Evolutionary conservation across 2,329 filamentous ascomycete species (phyloP), one percentile per base, ranked within the genome.

Genomic region (Aaosphaeria pasadenensis): DNA sequence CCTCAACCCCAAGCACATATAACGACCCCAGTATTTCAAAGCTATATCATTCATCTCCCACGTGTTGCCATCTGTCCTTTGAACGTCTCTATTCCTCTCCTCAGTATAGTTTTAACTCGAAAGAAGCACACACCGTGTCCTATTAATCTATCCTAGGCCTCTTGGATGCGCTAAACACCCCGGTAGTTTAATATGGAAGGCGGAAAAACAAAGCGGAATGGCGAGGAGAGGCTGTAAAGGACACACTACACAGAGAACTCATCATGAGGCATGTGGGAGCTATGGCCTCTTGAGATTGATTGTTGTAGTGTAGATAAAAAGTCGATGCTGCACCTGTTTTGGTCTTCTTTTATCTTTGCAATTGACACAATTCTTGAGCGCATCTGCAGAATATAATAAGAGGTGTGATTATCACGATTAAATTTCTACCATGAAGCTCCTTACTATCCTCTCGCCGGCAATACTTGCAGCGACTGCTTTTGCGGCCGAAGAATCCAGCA

Each of bases 371-470:
- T 24, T 24, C 17, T 24, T 24, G 17, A 24, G 17, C 3, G 17
- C 17, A 24, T 24, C 17, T 24, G 17, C 3, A 3, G 17, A 24
- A 24, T 3, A 24, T 24, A 24, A 24, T 24, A 24, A 24, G 17
- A 24, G 17, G 17, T 24, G 17, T 24, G 3, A 24, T 24, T 24
- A 24, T 24, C 17, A 24, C 17, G 17, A 24, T 24, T 24, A n/a
- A 36, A 36, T n/a, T 43, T 17, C n/a, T 40, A 49, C 30, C 5
- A 69, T 67, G 64, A 60, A 49, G 41, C 39, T 66, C 35, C 36
- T 49, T 30, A 46, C 55, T 0, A 30, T 68, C 30, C 50, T 67
- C 28, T 41, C 62, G 13, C 45, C 52, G 11, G 57, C 58, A 1
- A 44, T 66, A 32, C 54, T 68, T 17, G 55, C 52, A 11, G 53